Evolutionary conservation across 495 filamentous ascomycete species (phyloP).

Genomic region (Aspergillus olivimuriae): DNA sequence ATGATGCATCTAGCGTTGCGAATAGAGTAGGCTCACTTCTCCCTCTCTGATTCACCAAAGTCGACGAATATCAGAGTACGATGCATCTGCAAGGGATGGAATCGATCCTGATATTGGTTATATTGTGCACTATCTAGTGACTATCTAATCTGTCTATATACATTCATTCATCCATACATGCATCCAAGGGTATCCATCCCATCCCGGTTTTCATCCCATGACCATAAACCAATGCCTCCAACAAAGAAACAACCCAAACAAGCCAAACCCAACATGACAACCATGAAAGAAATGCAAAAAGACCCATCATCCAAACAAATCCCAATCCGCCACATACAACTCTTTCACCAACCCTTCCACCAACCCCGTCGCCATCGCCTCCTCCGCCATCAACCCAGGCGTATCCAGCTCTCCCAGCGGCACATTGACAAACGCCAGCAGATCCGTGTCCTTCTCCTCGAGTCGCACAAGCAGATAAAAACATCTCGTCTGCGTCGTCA

Average conservation of each 20-base stretch:
- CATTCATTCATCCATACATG: background rate
- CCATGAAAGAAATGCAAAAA: background rate
- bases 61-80: too few relatives aligned
- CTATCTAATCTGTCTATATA: conserved; percentile 1
- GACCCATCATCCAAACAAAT: conserved; percentile 55
- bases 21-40: too few relatives aligned
- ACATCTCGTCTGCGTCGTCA: conserved; percentile 21
- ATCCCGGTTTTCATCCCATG: too few relatives aligned
- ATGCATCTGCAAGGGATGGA: too few relatives aligned
- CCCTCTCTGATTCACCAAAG: too few relatives aligned
- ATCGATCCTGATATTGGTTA: too few relatives aligned
- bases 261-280: background rate
- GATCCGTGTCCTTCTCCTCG: conserved; percentile 67
- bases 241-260: too few relatives aligned
- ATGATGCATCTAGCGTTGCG: too few relatives aligned
- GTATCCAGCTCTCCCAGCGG: conserved; percentile 65
- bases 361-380: conserved; percentile 57
- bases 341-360: conserved; percentile 57
- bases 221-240: too few relatives aligned
- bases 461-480: conserved; percentile 60
- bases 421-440: conserved; percentile 87
- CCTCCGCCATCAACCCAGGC: conserved; percentile 43
- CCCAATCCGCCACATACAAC: conserved; percentile 78
- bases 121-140: too few relatives aligned
- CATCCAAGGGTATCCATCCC: background rate